These are phyloP conservation scores for Globisporangium parvum DNA, from an alignment of 352 stramenopile species.

Conservation along the genomic window DNA sequence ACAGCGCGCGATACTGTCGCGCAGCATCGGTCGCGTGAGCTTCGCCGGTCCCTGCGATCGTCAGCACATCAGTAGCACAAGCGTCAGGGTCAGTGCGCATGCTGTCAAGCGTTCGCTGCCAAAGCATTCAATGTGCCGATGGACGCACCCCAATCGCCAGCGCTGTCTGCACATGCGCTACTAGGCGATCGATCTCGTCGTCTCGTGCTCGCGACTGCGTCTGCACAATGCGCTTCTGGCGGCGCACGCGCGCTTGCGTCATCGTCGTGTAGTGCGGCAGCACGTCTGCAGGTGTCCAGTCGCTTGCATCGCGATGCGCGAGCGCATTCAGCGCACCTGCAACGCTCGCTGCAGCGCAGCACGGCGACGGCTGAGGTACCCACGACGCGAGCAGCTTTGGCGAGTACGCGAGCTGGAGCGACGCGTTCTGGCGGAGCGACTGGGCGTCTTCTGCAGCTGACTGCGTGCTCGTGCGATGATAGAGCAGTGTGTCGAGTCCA, in stretches of 20 bases:
- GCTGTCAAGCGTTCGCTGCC: too few species aligned
- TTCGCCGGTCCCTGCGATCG: neutral
- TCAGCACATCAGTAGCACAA: neutral
- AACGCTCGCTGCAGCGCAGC: constrained; percentile 53
- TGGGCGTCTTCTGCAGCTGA: neutral
- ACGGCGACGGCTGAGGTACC: constrained; percentile 58
- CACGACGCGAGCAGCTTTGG: constrained; percentile 31
- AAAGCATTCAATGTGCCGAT: too few species aligned
- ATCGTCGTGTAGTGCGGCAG: constrained; percentile 25
- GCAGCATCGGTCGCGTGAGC: neutral
- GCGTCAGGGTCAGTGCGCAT: neutral
- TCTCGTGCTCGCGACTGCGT: neutral
- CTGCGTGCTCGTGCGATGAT: too few species aligned
- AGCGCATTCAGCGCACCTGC: constrained; percentile 54
- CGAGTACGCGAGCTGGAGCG: constrained; percentile 6
- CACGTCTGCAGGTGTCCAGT: constrained; percentile 17
- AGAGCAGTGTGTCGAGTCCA: too few species aligned
- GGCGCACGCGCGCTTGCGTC: constrained; percentile 14
- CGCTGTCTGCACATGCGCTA: neutral
- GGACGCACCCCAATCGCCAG: constrained; percentile 3
- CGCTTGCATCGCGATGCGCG: neutral
- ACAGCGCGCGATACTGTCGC: neutral
- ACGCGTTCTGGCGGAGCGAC: neutral
- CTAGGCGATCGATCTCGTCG: constrained; percentile 1
- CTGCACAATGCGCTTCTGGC: constrained; percentile 9